These are phyloP conservation scores for Pseudoneurospora amorphoporcata DNA, from an alignment of 495 filamentous ascomycete species.

Conservation along the genomic window DNA sequence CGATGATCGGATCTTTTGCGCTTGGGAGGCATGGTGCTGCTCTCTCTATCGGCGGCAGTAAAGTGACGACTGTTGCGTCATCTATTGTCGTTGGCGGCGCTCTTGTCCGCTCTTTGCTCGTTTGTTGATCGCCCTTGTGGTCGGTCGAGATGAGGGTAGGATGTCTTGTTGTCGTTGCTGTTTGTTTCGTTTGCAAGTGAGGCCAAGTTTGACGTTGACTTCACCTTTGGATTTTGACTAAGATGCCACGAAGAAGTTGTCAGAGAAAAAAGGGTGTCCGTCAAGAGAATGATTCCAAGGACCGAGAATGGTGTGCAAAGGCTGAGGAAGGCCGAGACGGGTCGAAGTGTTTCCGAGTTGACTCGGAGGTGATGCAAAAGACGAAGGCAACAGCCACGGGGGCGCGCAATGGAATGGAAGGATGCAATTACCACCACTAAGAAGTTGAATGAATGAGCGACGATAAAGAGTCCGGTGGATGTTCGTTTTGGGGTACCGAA, in stretches of 20 bases:
- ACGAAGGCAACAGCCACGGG: not conserved
- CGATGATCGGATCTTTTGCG: constrained; percentile 41
- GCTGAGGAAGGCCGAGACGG: not conserved
- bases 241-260: not conserved
- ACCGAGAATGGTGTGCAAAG: not conserved
- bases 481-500: not conserved
- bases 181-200: not conserved
- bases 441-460: not conserved
- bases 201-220: not conserved
- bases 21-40: constrained; percentile 39
- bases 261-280: not conserved
- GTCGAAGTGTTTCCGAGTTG: not conserved
- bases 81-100: constrained; percentile 11
- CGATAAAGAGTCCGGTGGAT: not conserved
- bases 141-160: not conserved
- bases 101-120: not conserved
- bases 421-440: not conserved
- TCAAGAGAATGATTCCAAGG: not conserved
- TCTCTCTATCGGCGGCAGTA: constrained; percentile 2
- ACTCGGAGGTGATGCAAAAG: not conserved
- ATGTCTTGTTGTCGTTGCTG: not conserved
- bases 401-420: not conserved
- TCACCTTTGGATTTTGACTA: not conserved
- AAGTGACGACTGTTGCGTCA: constrained; percentile 8
- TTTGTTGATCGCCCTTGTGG: not conserved